Conservation (phyloP, 108 stramenopile species). For the Aurantiochytrium sp. region DNA sequence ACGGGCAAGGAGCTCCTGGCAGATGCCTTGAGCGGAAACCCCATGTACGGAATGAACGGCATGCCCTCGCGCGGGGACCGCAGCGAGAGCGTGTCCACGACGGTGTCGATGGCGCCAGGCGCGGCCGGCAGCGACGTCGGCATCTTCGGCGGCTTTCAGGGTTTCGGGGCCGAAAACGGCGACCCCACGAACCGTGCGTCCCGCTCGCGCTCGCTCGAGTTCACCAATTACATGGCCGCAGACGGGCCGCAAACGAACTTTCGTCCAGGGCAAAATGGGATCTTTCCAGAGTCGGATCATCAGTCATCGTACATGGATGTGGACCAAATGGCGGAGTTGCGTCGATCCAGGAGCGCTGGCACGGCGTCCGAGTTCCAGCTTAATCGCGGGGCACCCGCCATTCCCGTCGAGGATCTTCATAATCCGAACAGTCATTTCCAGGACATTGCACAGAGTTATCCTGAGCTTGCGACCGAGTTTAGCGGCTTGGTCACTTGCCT, state of each 20-base stretch:
- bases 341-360: background rate
- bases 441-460: background rate
- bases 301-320: background rate
- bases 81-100: slow-evolving; percentile 18
- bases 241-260: background rate
- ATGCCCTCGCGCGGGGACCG: background rate
- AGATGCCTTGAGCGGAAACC: background rate
- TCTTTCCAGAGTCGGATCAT: background rate
- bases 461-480: background rate
- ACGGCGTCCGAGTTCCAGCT: slow-evolving; percentile 1
- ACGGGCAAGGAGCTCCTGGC: slow-evolving; percentile 8
- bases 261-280: background rate
- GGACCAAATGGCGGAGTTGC: background rate
- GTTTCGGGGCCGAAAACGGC: background rate
- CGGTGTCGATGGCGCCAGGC: background rate
- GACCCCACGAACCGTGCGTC: background rate
- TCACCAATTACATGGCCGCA: background rate
- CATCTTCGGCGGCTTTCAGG: background rate
- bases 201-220: background rate
- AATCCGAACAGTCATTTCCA: background rate
- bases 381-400: slow-evolving; percentile 6
- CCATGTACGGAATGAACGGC: background rate
- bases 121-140: background rate
- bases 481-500: background rate
- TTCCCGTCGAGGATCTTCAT: background rate